Evolutionary conservation across 306 rosid species (phyloP), one percentile per base, ranked within the genome.

Genomic region (Prunus mira): DNA sequence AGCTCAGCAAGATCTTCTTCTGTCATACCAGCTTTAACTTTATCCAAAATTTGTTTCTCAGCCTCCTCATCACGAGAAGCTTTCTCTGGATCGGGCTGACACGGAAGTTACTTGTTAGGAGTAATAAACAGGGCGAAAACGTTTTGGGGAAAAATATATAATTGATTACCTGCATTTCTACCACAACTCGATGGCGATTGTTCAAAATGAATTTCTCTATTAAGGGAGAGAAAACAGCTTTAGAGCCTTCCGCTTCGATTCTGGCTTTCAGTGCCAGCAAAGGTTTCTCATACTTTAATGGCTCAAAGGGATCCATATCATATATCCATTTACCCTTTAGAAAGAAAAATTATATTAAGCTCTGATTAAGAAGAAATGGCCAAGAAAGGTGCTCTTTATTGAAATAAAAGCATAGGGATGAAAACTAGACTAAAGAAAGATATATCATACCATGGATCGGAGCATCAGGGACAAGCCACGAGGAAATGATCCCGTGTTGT

Each of bases 401-500:
- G 67, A 32, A 32, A 56, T 68, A 24, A 79, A 34, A 65, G 13
- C 28, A 52, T 56, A 34, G 61, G 14, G 55, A 76, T 38, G 13
- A 76, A 51, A 73, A 34, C 28, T 73, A 3, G 82, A 46, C 22
- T 14, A 85, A 52, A 46, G 41, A 11, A 15, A 43, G 76, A 47
- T 64, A 65, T 45, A 72, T 81, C 91, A 85, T 92, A 95, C 98
- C 77, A 95, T 89, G 80, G 98, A 95, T 56, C 92, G 94, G 41
- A 92, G 93, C 99, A 95, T 95, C 75, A 95, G 88, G 34, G 98
- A 94, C 89, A 94, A 85, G 50, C 98, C 97, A 50, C 97, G 92
- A 55, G 98, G 98, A 90, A 88, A 95, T 86, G 99, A 95, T 72
- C 99, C 99, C 5, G 96, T 95, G 84, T 95, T 95, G 88, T 95